Evolutionary conservation across 2,329 filamentous ascomycete genomes (phyloP).

Genomic region (Fusarium austroafricanum): DNA sequence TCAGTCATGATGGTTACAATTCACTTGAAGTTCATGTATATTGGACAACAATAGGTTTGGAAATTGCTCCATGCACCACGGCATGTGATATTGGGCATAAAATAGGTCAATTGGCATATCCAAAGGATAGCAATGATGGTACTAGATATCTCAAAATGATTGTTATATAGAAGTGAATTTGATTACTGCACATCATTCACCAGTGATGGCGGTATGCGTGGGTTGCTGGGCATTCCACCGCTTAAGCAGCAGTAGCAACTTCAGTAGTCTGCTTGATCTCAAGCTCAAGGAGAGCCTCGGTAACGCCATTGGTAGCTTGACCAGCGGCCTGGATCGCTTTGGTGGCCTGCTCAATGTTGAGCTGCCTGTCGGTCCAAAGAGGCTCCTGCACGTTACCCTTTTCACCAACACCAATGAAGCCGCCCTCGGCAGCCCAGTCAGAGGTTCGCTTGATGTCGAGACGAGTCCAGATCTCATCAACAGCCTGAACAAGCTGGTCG

Average conservation of each 20-base stretch:
- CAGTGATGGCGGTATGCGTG: constrained; percentile 3
- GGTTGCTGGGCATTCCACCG: not conserved
- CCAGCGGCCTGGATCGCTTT: constrained; percentile 68
- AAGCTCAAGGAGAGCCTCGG: constrained; percentile 69
- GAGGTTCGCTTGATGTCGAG: constrained; percentile 92
- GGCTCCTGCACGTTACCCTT: constrained; percentile 71
- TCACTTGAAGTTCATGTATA: not conserved
- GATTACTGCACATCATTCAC: constrained; percentile 19
- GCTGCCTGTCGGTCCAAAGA: constrained; percentile 93
- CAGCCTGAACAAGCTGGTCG: constrained; percentile 83
- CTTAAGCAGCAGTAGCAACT: constrained; percentile 47
- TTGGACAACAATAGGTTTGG: not conserved
- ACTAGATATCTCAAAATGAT: constrained; percentile 37
- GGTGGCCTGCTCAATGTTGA: constrained; percentile 77
- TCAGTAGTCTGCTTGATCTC: constrained; percentile 56
- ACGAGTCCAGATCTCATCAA: constrained; percentile 89
- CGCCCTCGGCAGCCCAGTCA: constrained; percentile 90
- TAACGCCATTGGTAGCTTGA: constrained; percentile 56
- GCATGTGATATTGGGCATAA: constrained; percentile 12
- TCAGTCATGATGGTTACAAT: not conserved
- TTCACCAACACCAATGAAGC: constrained; percentile 94
- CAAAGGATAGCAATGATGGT: constrained; percentile 23
- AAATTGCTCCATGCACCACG: constrained; percentile 17
- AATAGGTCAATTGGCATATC: constrained; percentile 40
- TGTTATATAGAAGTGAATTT: constrained; percentile 40